Conservation (phyloP, 768 basidiomycete species). For the Psilocybe cubensis region DNA sequence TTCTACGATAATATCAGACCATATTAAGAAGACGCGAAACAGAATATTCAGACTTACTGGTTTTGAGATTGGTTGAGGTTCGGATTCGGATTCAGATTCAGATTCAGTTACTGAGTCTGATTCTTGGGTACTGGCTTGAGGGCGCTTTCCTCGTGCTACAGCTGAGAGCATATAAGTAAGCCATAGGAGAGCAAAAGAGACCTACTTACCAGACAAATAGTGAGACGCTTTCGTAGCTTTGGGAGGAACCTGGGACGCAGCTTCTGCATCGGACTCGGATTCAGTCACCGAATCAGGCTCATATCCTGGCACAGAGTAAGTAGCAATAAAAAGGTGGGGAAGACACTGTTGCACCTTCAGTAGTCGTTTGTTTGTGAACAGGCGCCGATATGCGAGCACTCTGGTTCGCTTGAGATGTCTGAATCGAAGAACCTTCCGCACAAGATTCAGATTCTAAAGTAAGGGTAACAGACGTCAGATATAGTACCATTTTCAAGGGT, state of each 20-base stretch:
- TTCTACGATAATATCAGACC: too few relatives aligned
- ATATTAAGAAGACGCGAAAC: too few relatives aligned
- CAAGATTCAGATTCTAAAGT: neutral
- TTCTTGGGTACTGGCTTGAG: neutral
- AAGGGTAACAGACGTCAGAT: neutral
- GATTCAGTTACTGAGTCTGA: conserved; percentile 34
- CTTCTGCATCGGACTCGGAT: neutral
- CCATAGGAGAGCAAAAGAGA: neutral
- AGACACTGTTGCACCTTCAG: too few relatives aligned
- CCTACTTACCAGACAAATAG: neutral
- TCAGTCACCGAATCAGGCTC: neutral
- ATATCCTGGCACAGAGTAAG: too few relatives aligned
- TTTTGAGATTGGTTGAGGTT: too few relatives aligned
- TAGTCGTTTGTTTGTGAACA: too few relatives aligned
- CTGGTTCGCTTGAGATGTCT: too few relatives aligned
- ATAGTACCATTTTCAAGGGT: neutral
- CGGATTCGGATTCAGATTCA: conserved; percentile 19
- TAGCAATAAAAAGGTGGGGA: too few relatives aligned
- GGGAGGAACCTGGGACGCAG: neutral
- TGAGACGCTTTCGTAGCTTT: neutral
- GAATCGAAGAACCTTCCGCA: neutral
- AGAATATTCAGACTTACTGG: too few relatives aligned
- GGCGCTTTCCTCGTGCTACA: neutral
- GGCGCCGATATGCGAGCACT: neutral
- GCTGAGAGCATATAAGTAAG: neutral